Percentiles rank a stretch among this genome's conserved stretches.
These are phyloP conservation scores for Rosa hybrid DNA, from an alignment of 331 rosid genomes.

Conservation along the genomic window DNA sequence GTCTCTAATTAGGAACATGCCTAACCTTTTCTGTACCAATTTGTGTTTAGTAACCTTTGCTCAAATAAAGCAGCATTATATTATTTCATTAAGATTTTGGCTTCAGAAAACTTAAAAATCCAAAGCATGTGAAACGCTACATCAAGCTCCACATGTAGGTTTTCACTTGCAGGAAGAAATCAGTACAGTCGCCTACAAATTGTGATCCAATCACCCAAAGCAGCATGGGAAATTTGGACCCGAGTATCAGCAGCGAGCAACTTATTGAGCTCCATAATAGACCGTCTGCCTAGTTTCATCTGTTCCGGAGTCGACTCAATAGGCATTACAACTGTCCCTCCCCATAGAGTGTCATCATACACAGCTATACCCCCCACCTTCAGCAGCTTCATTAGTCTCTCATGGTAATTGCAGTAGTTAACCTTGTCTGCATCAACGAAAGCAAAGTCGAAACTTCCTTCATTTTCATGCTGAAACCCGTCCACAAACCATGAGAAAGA, in stretches of 20 bases:
- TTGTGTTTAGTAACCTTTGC: neutral
- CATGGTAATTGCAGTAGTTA: slow-evolving; percentile 59
- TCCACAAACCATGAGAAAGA: neutral
- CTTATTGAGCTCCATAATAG: slow-evolving; percentile 24
- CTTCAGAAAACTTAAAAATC: neutral
- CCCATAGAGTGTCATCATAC: slow-evolving; percentile 53
- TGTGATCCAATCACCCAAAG: slow-evolving; percentile 34
- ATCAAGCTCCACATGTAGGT: neutral
- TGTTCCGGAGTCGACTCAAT: slow-evolving; percentile 11
- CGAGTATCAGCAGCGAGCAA: slow-evolving; percentile 28
- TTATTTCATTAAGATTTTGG: neutral
- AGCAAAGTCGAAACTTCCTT: slow-evolving; percentile 53
- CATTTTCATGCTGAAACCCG: slow-evolving; percentile 26
- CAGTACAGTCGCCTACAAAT: slow-evolving; percentile 31
- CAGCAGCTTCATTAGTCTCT: slow-evolving; percentile 52
- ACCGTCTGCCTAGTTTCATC: neutral
- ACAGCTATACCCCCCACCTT: slow-evolving; percentile 54
- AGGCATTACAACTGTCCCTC: slow-evolving; percentile 34
- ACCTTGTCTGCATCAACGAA: slow-evolving; percentile 64
- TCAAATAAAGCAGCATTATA: neutral
- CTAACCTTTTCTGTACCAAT: neutral
- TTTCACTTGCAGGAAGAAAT: neutral
- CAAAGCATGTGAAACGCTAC: neutral
- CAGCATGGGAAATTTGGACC: slow-evolving; percentile 24
- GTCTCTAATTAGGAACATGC: no score